Base-by-base conservation (phyloP, 306 rosid genomes). In the Fagus sylvatica region DNA sequence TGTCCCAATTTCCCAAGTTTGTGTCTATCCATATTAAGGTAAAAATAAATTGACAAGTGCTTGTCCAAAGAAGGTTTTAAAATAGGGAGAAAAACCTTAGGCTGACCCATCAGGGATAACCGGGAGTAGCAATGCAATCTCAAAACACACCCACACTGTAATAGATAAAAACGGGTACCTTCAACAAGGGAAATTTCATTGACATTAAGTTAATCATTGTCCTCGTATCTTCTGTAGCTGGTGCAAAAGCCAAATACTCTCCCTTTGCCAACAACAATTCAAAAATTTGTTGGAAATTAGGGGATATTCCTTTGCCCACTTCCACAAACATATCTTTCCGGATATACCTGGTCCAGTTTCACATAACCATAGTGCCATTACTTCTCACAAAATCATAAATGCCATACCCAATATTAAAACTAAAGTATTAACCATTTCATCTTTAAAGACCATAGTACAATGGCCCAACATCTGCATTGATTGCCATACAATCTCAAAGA, bases 251-350 rank as follows among this genome's bases (percentile, higher is more conserved):
- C 84, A 94, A 81, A 87, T 78, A 84, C 83, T 94, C 98, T 80
- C 85, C 91, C 61, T 83, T 56, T 12, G 77, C 86, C 88, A 54
- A 69, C 76, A 94, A 88, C 17, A 83, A 85, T 74, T 83, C 86
- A 82, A 94, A 78, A 72, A 94, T 71, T 82, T 88, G 88, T 86
- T 88, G 88, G 81, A 94, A 88, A 84, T 72, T 91, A 33, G 97
- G 98, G 73, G 98, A 94, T 40, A 84, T 80, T 54, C 93, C 98
- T 82, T 82, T 85, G 73, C 98, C 98, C 81, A 94, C 95, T 91
- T 94, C 98, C 71, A 89, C 91, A 80, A 88, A 89, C 92, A 91
- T 81, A 19, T 73, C 89, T 76, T 87, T 85, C n/a, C 42, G 81
- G 65, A 94, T 85, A 85, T 94, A 84, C 93, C 98, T 94, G 91